These are phyloP conservation scores for Candida vaughaniae DNA, from an alignment of 805 yeast genomes.

Conservation along the genomic window DNA sequence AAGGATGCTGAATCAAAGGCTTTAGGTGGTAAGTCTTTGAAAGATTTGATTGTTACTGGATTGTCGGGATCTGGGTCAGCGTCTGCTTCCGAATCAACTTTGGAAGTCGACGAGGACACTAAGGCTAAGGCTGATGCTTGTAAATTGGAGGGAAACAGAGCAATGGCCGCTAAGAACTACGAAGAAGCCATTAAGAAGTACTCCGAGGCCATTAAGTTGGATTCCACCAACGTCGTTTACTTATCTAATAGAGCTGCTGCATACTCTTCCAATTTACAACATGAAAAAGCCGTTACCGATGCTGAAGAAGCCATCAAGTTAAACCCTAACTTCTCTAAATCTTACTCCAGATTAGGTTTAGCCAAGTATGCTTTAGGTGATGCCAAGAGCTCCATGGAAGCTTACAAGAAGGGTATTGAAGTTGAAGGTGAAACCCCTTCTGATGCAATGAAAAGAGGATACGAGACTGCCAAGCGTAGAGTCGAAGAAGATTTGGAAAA, in stretches of 20 bases:
- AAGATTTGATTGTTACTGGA: conserved; percentile 38
- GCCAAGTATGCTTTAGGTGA: conserved; percentile 96
- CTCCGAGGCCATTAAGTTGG: conserved; percentile 71
- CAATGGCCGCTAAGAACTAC: conserved; percentile 77
- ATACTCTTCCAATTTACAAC: conserved; percentile 72
- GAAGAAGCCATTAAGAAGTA: conserved; percentile 72
- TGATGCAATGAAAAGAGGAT: conserved; percentile 90
- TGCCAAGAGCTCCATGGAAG: conserved; percentile 83
- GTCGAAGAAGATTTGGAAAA: conserved; percentile 70
- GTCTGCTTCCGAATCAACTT: conserved; percentile 6
- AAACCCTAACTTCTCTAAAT: conserved; percentile 83
- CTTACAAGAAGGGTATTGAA: conserved; percentile 84
- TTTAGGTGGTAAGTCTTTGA: conserved; percentile 42
- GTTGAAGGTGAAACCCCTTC: conserved; percentile 82
- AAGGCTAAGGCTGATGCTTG: conserved; percentile 77
- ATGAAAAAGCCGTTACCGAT: conserved; percentile 76
- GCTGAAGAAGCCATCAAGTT: conserved; percentile 77
- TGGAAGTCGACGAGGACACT: conserved; percentile 49
- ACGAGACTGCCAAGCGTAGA: conserved; percentile 87
- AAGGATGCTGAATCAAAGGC: conserved; percentile 43
- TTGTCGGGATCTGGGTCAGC: conserved; percentile 9
- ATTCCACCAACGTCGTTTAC: conserved; percentile 77
- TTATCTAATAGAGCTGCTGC: conserved; percentile 97
- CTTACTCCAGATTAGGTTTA: conserved; percentile 91
- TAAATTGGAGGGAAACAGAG: conserved; percentile 86